A percentile compares a stretch with the other conserved stretches of the same genome.
Evolutionary conservation across 148 eudicot species (phyloP).

Genomic region (Dianthus caryophyllus): DNA sequence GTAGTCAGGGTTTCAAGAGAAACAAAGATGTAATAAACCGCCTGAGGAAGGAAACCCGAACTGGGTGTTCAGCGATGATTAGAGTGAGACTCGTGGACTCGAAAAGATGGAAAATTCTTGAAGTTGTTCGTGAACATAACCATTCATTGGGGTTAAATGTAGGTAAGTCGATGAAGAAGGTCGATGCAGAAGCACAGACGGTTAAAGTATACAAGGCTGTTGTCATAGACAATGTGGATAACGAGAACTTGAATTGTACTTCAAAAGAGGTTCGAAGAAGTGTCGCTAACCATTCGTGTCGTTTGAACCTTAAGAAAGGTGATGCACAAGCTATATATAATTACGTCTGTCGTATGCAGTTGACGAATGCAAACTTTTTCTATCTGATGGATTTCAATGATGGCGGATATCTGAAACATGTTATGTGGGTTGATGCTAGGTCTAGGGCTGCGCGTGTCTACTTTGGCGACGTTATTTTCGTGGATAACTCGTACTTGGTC

Average conservation of each 20-base stretch:
- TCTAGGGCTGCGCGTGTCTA: slow-evolving; percentile 55
- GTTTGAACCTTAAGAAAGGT: slow-evolving; percentile 56
- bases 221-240: slow-evolving; percentile 51
- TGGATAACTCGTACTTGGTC: slow-evolving; percentile 56
- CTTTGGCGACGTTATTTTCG: slow-evolving; percentile 62
- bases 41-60: slow-evolving; percentile 68
- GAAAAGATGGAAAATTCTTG: slow-evolving; percentile 65
- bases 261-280: slow-evolving; percentile 33
- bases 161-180: slow-evolving; percentile 37
- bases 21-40: slow-evolving; percentile 62
- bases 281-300: slow-evolving; percentile 33
- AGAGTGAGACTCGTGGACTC: slow-evolving; percentile 61
- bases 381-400: slow-evolving; percentile 64
- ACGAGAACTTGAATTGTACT: slow-evolving; percentile 28
- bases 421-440: slow-evolving; percentile 76
- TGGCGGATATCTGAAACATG: slow-evolving; percentile 52
- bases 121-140: slow-evolving; percentile 64
- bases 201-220: slow-evolving; percentile 58
- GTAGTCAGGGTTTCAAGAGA: slow-evolving; percentile 80
- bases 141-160: slow-evolving; percentile 48
- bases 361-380: slow-evolving; percentile 67
- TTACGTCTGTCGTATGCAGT: slow-evolving; percentile 69
- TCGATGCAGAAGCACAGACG: slow-evolving; percentile 41
- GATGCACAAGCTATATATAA: slow-evolving; percentile 66
- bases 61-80: slow-evolving; percentile 76